Percentiles rank a stretch among this genome's conserved stretches.
These are phyloP conservation scores for Rhynchosporium secalis DNA, from an alignment of 2,329 filamentous ascomycete genomes.

Conservation along the genomic window DNA sequence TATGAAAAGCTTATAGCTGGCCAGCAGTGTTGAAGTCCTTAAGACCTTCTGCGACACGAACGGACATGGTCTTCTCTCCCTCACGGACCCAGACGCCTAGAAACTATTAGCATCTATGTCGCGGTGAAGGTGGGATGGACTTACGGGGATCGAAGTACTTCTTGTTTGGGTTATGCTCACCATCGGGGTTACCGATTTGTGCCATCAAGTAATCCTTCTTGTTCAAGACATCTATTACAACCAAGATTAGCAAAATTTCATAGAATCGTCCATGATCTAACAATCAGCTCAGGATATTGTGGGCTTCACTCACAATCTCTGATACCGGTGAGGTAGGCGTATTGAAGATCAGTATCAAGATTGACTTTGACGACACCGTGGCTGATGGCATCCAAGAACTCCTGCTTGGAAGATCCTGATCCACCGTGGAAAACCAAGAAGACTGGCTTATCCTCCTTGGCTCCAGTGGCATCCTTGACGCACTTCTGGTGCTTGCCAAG, in stretches of 20 bases:
- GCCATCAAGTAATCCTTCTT: conserved; percentile 93
- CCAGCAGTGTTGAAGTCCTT: conserved; percentile 87
- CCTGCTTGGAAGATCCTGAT: conserved; percentile 85
- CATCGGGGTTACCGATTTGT: conserved; percentile 92
- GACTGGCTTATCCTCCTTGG: conserved; percentile 82
- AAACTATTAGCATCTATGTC: conserved; percentile 2
- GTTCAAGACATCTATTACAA: conserved; percentile 62
- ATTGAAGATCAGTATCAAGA: conserved; percentile 97
- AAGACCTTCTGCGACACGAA: conserved; percentile 77
- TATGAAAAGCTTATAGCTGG: conserved; percentile 60
- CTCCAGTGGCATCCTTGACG: conserved; percentile 76
- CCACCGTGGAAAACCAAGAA: conserved; percentile 99
- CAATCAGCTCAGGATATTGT: not conserved
- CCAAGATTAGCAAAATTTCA: not conserved
- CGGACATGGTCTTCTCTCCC: conserved; percentile 95
- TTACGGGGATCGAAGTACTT: conserved; percentile 69
- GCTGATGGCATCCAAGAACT: conserved; percentile 85
- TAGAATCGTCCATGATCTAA: not conserved
- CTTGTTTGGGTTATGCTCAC: conserved; percentile 98
- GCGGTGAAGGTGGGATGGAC: not conserved
- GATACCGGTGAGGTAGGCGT: conserved; percentile 87
- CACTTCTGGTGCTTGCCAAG: conserved; percentile 95
- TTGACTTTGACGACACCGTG: conserved; percentile 99
- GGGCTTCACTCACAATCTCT: conserved; percentile 62
- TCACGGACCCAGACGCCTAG: conserved; percentile 80